Percentiles rank a stretch among this genome's conserved stretches.
Evolutionary conservation across 495 filamentous ascomycete genomes (phyloP).

Genomic region (Penicillium dipodomyicola): DNA sequence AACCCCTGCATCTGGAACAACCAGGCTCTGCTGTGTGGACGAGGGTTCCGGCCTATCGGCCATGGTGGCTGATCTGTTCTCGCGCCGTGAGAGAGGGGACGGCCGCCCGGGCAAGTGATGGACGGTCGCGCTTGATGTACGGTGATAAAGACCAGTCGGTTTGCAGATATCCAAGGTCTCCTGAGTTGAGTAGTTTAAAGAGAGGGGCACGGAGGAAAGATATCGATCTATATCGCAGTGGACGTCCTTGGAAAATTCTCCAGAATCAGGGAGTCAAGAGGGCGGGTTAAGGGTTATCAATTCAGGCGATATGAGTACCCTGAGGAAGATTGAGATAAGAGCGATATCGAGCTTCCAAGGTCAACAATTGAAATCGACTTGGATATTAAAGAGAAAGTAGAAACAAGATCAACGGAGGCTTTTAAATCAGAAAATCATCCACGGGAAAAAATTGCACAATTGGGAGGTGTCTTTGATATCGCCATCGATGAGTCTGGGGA

Average conservation of each 20-base stretch:
- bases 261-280: neutral
- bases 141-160: neutral
- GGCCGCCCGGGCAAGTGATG: neutral
- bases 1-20: neutral
- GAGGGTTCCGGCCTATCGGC: neutral
- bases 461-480: neutral
- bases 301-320: conserved; percentile 5
- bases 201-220: neutral
- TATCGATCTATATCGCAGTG: neutral
- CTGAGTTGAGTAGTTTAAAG: neutral
- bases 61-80: conserved; percentile 1
- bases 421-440: neutral
- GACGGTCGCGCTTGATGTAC: neutral
- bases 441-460: conserved; percentile 10
- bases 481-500: conserved; percentile 4
- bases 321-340: neutral
- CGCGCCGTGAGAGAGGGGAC: neutral
- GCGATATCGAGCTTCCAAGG: neutral
- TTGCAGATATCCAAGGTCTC: neutral
- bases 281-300: neutral
- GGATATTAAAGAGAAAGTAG: neutral
- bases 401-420: neutral
- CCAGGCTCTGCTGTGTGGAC: neutral
- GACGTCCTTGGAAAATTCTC: neutral
- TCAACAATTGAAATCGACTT: neutral